Conservation (phyloP, 2,329 filamentous ascomycete genomes). For the Colletotrichum gloeosporioides region DNA sequence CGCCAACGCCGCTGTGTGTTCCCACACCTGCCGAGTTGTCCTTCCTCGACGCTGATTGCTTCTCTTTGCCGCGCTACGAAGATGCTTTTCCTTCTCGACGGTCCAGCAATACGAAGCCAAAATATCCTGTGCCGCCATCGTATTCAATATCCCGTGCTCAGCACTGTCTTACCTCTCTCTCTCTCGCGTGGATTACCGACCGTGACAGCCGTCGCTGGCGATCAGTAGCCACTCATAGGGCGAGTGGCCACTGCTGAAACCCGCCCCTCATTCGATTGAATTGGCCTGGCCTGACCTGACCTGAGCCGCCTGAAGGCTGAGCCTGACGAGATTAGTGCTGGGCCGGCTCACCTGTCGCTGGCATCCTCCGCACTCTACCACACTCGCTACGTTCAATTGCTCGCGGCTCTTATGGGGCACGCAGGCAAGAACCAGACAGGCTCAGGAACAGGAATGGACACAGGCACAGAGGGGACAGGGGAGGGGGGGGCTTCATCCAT, state of each 20-base stretch:
- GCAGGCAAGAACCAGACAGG: background rate
- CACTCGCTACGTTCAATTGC: background rate
- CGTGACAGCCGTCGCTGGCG: constrained; percentile 1
- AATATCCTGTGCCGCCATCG: background rate
- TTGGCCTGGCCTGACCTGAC: background rate
- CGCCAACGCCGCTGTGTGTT: background rate
- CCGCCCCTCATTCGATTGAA: background rate
- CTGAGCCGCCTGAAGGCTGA: constrained; percentile 15
- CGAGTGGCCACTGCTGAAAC: constrained; percentile 14
- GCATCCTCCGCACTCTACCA: background rate
- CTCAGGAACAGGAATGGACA: background rate
- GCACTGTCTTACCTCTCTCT: background rate
- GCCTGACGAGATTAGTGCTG: constrained; percentile 1
- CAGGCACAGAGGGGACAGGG: background rate
- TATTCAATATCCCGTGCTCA: constrained; percentile 1
- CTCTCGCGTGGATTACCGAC: background rate
- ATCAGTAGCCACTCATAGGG: constrained; percentile 20
- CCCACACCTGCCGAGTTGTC: background rate
- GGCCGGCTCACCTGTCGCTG: background rate
- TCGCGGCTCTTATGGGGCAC: background rate
- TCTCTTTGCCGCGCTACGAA: constrained; percentile 1
- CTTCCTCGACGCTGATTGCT: constrained; percentile 1
- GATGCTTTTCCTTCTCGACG: background rate
- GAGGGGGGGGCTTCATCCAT: background rate
- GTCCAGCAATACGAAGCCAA: background rate